Base-by-base conservation (phyloP, 2,329 filamentous ascomycete species). In the Trichophaea hybrida region DNA sequence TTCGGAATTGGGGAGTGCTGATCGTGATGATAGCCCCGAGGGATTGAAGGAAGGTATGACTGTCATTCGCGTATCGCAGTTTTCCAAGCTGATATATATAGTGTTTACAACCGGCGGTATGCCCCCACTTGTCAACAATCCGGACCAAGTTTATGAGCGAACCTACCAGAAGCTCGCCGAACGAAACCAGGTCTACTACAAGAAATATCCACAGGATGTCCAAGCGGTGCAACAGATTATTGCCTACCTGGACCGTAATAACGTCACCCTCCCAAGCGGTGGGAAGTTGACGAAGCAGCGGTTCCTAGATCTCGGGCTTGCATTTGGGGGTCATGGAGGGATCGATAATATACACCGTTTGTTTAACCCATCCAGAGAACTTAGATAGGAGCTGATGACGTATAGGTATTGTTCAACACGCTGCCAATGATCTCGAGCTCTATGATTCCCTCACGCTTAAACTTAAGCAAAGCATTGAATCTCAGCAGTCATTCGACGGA, bases 31-130 rank as follows among this genome's bases (percentile, higher is more conserved):
- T 31, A 65, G 80, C 67, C 87, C 88, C 0, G 79, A 88, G 59
- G 85, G 86, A 0, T 73, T 97, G 31, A 81, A 82, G 34, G 91
- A 97, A 73, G 73, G 67, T 68, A 63, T 33, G 31, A n/a, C n/a
- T 35, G 6, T 15, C 13, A 7, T 35, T 4, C 15, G 35, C 17
- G 24, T 32, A 12, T 44, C 12, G 5, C 12, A 35, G 10, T 15
- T 38, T 12, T 48, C 35, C 58, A 15, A 61, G 17, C 51, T 43
- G 17, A 33, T 38, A 46, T 48, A 17, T 43, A 31, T 46, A 69
- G 81, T 82, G 31, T 97, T 94, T 70, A 77, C 90, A 37, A 87
- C 86, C 8, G 91, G 91, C 40, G 91, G 91, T 0, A 76, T 96
- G 49, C 85, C 88, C 12, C 86, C 91, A 0, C 74, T 95, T 8